Evolutionary conservation across 805 yeast genomes (phyloP).

Genomic region (Teunomyces atbi): DNA sequence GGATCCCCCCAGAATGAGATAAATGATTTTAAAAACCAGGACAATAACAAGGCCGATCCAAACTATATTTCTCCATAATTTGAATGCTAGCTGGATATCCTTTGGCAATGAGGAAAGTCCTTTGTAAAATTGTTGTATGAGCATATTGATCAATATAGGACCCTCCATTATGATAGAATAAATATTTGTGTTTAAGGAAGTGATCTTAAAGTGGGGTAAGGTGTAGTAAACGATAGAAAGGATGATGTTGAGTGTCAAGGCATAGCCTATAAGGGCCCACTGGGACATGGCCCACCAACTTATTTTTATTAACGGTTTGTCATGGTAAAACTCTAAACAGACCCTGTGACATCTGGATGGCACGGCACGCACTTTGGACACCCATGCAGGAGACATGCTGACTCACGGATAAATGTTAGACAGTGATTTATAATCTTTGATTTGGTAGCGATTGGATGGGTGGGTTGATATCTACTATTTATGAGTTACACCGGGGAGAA

Average conservation of each 20-base stretch:
- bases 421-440: no score
- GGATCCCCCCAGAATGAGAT: neutral
- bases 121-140: neutral
- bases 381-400: neutral
- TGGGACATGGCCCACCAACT: neutral
- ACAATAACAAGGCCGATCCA: slow-evolving; percentile 3
- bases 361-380: neutral
- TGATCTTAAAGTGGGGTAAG: neutral
- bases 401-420: neutral
- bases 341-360: neutral
- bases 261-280: neutral
- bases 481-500: no score
- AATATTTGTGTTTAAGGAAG: neutral
- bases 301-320: neutral
- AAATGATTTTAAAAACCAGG: neutral
- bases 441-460: no score
- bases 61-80: neutral
- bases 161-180: neutral
- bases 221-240: slow-evolving; percentile 2
- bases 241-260: neutral
- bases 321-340: neutral
- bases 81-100: neutral
- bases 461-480: no score
- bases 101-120: neutral
- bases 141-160: neutral